Evolutionary conservation across 192 early-diverging fungal genomes (phyloP).

Genomic region (Gonapodya sp.): DNA sequence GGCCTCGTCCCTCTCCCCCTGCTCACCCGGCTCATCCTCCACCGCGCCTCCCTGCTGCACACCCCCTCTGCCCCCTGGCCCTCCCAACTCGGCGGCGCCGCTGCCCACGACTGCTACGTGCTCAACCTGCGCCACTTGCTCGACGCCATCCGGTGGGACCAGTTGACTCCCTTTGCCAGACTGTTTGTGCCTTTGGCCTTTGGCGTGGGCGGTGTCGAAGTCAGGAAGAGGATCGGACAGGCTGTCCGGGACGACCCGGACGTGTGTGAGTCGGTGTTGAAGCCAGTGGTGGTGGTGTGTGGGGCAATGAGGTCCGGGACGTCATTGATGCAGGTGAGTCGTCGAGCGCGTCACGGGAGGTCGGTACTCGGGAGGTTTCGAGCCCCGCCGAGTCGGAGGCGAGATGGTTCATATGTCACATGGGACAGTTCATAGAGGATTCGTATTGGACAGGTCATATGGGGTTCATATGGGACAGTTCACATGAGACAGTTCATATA

Average conservation of each 20-base stretch:
- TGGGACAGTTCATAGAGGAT: too few relatives aligned
- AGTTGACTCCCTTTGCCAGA: neutral
- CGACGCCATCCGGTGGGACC: neutral
- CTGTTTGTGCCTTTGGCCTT: neutral
- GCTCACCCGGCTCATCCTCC: neutral
- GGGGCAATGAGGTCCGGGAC: neutral
- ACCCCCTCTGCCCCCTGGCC: neutral
- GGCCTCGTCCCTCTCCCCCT: neutral
- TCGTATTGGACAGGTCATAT: too few relatives aligned
- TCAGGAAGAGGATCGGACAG: neutral
- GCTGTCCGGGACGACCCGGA: neutral
- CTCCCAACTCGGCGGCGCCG: neutral
- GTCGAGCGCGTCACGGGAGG: too few relatives aligned
- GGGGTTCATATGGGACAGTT: too few relatives aligned
- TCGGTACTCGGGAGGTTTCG: too few relatives aligned
- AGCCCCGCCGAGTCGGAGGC: too few relatives aligned
- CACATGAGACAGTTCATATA: too few relatives aligned
- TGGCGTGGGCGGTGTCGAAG: neutral
- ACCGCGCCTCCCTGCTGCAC: neutral
- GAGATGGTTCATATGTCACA: too few relatives aligned
- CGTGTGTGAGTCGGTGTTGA: neutral
- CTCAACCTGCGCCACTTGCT: neutral
- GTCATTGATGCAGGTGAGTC: constrained; percentile 1
- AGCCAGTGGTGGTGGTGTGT: neutral
- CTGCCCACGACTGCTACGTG: neutral